Base-by-base conservation (phyloP, 2,329 filamentous ascomycete species). In the Cladophialophora yegresii region DNA sequence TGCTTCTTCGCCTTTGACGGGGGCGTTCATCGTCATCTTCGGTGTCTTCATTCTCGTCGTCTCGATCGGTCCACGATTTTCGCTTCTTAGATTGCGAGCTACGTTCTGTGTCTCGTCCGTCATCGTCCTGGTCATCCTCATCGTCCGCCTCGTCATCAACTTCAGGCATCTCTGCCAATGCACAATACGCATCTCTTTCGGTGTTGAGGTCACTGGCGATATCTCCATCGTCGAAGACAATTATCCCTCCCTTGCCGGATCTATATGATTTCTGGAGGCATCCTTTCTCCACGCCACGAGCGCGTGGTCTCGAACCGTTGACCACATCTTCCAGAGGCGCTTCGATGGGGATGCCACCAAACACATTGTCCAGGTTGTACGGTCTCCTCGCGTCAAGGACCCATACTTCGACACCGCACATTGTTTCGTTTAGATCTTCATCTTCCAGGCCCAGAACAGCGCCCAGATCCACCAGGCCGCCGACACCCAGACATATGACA, bases 161-260 rank as follows among this genome's bases (percentile, higher is more conserved):
- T 54, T 96, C 91, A 0, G 93, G 93, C 92, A 99, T 98, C 67
- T 92, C 89, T 53, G 91, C 82, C 58, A 98, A 80, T n/a, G 89
- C 89, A 69, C 90, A 85, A 73, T 96, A 98, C 45, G 95, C 93
- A 64, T 91, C 87, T 70, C 87, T 85, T 77, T 98, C 92, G 0
- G 80, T 80, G 12, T 77, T 78, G 36, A 99, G 80, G 36, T 93
- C 90, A 70, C 93, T 90, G 70, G 93, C 90, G 57, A 99, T 93
- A 75, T 99, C 95, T 1, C 93, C 95, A 74, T 98, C 95, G 73
- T 98, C 95, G 75, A 95, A 96, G 1, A 97, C 92, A 66, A 99
- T 86, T 49, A 99, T 90, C 0, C 95, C 95, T 20, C 93, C 93
- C 73, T 85, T 89, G 32, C 91, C 90, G 4, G 90, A 87, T 68